These are phyloP conservation scores for Tricholoma flavovirens DNA, from an alignment of 768 basidiomycete species.

Conservation along the genomic window DNA sequence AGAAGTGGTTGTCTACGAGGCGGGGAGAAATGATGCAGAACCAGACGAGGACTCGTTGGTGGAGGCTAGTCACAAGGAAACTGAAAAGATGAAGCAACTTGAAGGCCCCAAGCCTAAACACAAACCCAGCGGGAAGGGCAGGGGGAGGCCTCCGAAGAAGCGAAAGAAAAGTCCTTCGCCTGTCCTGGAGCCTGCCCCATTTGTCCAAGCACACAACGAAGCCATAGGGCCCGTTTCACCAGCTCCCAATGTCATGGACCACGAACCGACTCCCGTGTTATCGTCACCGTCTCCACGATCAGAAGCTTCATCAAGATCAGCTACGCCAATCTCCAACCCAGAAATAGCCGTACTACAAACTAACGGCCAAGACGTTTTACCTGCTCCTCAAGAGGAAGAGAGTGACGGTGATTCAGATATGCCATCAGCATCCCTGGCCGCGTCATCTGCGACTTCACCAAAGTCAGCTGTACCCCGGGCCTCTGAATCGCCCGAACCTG, in stretches of 20 bases:
- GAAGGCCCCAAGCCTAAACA: conserved; percentile 34
- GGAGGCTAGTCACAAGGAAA: conserved; percentile 23
- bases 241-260: neutral
- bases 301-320: conserved; percentile 1
- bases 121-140: conserved; percentile 12
- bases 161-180: conserved; percentile 13
- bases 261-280: neutral
- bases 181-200: conserved; percentile 12
- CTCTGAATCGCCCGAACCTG: conserved; percentile 2
- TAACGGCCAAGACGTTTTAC: conserved; percentile 9
- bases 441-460: neutral
- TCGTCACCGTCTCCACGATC: neutral
- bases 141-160: conserved; percentile 19
- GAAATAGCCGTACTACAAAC: conserved; percentile 20
- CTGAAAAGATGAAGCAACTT: neutral
- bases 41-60: conserved; percentile 21
- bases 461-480: neutral
- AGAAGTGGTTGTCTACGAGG: conserved; percentile 16
- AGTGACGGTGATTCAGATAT: neutral
- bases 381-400: neutral
- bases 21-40: conserved; percentile 24
- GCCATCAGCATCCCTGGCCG: neutral
- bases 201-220: neutral
- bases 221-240: neutral
- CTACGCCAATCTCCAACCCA: conserved; percentile 24